Conservation (phyloP, 768 basidiomycete species). For the Tylopilus rubrobrunneus region DNA sequence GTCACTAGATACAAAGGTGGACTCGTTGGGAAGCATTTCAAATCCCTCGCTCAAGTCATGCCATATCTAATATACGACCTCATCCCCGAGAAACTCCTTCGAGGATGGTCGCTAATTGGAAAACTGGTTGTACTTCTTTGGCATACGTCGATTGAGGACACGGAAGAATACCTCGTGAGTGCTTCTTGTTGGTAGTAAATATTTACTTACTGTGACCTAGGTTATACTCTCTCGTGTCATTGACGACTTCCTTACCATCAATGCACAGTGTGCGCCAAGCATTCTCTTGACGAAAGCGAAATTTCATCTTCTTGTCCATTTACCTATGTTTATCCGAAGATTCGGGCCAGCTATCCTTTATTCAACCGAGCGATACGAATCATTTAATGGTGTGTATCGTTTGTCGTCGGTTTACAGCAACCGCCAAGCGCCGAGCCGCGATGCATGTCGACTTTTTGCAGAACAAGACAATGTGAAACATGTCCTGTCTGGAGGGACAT, state of each 20-base stretch:
- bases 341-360: too few species aligned
- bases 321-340: constrained; percentile 20
- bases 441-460: background rate
- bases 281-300: too few species aligned
- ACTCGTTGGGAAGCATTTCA: constrained; percentile 20
- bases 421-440: too few species aligned
- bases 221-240: constrained; percentile 15
- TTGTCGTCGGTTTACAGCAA: too few species aligned
- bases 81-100: constrained; percentile 18
- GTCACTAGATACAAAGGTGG: constrained; percentile 26
- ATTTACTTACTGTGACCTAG: background rate
- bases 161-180: constrained; percentile 32
- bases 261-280: too few species aligned
- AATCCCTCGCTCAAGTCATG: constrained; percentile 29
- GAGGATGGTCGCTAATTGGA: constrained; percentile 31
- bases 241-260: constrained; percentile 7
- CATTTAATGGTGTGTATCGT: too few species aligned
- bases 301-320: constrained; percentile 8
- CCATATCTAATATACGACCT: constrained; percentile 32
- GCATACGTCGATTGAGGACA: constrained; percentile 38
- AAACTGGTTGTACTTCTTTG: constrained; percentile 38
- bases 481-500: background rate
- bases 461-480: background rate
- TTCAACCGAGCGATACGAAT: too few species aligned
- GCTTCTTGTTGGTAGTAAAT: background rate